Conservation (phyloP, 108 stramenopile genomes). For the Stephanodiscus minutulus region DNA sequence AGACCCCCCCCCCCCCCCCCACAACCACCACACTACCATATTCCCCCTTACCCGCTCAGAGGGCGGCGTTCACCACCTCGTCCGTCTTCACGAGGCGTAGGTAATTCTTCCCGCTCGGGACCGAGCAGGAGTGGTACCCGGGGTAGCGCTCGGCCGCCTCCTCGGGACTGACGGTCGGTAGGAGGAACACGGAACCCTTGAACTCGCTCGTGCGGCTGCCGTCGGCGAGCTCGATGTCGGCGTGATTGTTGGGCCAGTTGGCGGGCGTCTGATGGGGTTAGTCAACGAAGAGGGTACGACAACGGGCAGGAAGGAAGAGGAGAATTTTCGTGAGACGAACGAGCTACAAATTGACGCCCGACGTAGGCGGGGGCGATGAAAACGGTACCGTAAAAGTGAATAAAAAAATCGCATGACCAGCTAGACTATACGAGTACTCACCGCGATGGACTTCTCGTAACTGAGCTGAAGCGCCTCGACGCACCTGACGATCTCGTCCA, state of each 20-base stretch:
- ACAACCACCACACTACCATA: not conserved
- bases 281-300: too few species aligned
- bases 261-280: constrained; percentile 47
- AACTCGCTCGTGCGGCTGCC: constrained; percentile 52
- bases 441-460: constrained; percentile 60
- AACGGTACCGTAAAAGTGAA: not conserved
- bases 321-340: not conserved
- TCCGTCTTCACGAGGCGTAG: constrained; percentile 64
- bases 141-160: constrained; percentile 61
- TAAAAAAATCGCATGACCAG: not conserved
- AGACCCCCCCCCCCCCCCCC: too few species aligned
- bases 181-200: constrained; percentile 67
- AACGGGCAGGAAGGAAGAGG: not conserved
- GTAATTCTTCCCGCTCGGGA: constrained; percentile 60
- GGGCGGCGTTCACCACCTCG: constrained; percentile 28
- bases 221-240: constrained; percentile 48
- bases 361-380: not conserved
- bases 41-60: not conserved
- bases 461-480: constrained; percentile 72
- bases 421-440: not conserved
- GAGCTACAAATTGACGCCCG: too few species aligned
- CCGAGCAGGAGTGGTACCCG: constrained; percentile 60
- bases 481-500: constrained; percentile 83
- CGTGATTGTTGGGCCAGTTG: constrained; percentile 77
- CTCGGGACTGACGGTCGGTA: constrained; percentile 60